Evolutionary conservation across 1,139 yeast species (phyloP), one percentile per base, ranked within the genome.

Genomic region (Candida mesenterica): DNA sequence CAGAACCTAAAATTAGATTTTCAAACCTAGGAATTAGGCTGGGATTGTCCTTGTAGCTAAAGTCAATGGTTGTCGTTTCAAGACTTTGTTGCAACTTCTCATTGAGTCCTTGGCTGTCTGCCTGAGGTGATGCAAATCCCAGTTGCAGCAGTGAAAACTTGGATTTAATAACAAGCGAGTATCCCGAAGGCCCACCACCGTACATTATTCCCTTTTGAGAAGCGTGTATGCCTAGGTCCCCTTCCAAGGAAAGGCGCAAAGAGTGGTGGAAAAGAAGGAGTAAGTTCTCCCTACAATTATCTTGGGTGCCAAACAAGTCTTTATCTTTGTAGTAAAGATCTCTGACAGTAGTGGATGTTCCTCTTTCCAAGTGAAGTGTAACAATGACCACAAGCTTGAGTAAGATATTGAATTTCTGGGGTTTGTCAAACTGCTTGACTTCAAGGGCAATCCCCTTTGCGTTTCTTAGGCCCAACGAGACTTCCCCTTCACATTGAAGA

Each of bases 321-420:
- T 80, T 86, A 49, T 83, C 83, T 39, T 71, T 72, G 53, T 85
- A 85, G 56, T 67, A 85, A 0, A 85, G 43, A 46, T 84, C 90
- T 41, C 95, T 59, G 39, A 71, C 68, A 0, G 90, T 80, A 1
- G 74, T 65, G 2, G 48, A 42, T 10, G 48, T 48, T 3, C 40
- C 31, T 3, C 35, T 31, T 10, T 37, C 26, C 13, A 59, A 37
- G 28, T 62, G 63, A 6, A 43, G 31, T 2, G 49, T 43, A 16
- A 57, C 36, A 5, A 51, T 33, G 34, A 49, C 49, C 16, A 57
- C 34, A 8, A 53, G 35, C 32, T 48, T 56, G n/a, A 57, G 37
- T 4, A 40, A 32, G 20, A 43, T 23, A 7, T 27, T 29, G 24
- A 45, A 43, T n/a, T 33, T 24, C 14, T 23, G n/a, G 20, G 18